Conservation (phyloP, 2,329 filamentous ascomycete genomes). For the Pleurostoma richardsiae region DNA sequence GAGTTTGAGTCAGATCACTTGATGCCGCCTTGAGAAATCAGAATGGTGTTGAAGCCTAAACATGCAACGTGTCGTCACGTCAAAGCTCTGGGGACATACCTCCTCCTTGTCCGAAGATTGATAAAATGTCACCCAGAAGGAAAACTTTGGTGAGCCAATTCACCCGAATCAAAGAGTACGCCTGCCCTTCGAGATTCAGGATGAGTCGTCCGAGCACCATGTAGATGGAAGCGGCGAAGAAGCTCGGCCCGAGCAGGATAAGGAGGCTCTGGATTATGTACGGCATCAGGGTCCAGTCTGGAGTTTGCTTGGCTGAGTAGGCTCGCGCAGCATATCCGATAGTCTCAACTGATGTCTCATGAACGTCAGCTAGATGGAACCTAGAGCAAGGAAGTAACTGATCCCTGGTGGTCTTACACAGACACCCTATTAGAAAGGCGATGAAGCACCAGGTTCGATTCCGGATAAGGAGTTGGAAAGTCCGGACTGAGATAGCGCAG, state of each 20-base stretch:
- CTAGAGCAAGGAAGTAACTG: not conserved
- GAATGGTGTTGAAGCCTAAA: not conserved
- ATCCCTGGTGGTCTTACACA: conserved; percentile 27
- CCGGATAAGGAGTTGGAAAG: no score
- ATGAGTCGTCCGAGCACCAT: conserved; percentile 4
- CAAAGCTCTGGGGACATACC: not conserved
- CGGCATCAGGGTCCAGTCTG: not conserved
- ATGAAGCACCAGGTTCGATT: conserved; percentile 42
- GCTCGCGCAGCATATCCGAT: conserved; percentile 2
- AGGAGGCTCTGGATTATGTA: conserved; percentile 5
- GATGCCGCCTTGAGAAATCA: no score
- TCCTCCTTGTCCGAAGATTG: conserved; percentile 2
- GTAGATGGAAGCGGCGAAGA: conserved; percentile 6
- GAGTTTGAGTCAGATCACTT: no score
- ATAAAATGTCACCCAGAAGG: conserved; percentile 3
- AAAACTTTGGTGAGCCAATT: conserved; percentile 5
- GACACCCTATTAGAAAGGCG: conserved; percentile 42
- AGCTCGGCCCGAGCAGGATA: conserved; percentile 2
- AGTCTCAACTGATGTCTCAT: not conserved
- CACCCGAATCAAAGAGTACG: conserved; percentile 1
- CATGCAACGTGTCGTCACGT: no score
- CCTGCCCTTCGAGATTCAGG: not conserved
- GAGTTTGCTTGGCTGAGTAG: conserved; percentile 1
- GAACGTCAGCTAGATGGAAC: no score
- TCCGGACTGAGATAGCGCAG: no score